Evolutionary conservation across 2,329 filamentous ascomycete species (phyloP), one percentile per base, ranked within the genome.

Genomic region (Tolypocladium capitatum): DNA sequence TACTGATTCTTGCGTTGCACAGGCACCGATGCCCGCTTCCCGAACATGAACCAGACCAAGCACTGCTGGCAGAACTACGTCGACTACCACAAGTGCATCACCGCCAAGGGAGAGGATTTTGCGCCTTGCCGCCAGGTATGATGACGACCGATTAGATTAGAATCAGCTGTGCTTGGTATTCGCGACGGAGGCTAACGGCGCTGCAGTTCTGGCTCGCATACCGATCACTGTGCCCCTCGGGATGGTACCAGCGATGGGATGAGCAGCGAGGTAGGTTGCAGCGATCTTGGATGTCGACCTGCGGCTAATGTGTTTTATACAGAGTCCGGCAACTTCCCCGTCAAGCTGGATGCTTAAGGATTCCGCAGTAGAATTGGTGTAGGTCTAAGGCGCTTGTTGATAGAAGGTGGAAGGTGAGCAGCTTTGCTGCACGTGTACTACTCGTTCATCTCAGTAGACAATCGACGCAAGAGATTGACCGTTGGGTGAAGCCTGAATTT

Each of bases 31-130:
- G 92, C 92, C 72, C 91, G 92, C 70, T 98, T 97, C 77, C 92
- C 92, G 66, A 95, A 98, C 79, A 76, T 82, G 78, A 98, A 98
- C 78, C 87, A 92, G 76, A 85, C 90, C 74, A 96, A 96, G 85
- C 90, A 98, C 82, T 98, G 92, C 87, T 98, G 92, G 92, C 94
- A 98, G 72, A 98, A 98, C 81, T 98, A 98, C 75, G 92, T 98
- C 76, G 92, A 98, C 73, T 97, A 98, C 80, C 87, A 98, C 83
- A 98, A 98, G 81, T 98, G 92, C 78, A 89, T 96, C 72, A 76
- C 84, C 67, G 91, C 90, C 73, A 97, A 97, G 81, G 91, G 91
- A 72, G 91, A 97, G 78, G 90, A 96, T 67, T 97, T 97, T 71
- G 84, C 86, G 61, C 91, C 91, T 57, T 97, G 91, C 85, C 84